Evolutionary conservation across 257 asterid genomes (phyloP).

Genomic region (Paraleonurus japonicus): DNA sequence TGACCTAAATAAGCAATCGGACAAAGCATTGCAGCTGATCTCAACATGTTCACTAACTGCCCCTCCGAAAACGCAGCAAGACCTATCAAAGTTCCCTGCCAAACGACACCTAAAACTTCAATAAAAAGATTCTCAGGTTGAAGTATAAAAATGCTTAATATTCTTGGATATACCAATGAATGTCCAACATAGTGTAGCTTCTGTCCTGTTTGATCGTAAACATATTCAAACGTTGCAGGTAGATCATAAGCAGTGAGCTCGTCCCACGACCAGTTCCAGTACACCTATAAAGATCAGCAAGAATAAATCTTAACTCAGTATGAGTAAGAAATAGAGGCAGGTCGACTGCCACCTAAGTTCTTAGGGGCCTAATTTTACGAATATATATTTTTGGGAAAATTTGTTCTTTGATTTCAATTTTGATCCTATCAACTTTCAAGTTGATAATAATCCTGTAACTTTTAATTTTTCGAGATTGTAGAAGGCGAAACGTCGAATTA

Average conservation of each 20-base stretch:
- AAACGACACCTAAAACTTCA: not conserved
- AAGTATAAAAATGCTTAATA: not conserved
- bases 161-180: slow-evolving; percentile 33
- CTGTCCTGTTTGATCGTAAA: slow-evolving; percentile 37
- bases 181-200: slow-evolving; percentile 50
- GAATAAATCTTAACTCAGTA: no score
- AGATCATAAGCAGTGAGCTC: slow-evolving; percentile 41
- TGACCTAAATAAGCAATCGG: slow-evolving; percentile 40
- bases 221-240: slow-evolving; percentile 34
- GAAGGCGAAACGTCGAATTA: not conserved
- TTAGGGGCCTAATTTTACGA: no score
- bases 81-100: slow-evolving; percentile 41
- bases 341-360: no score
- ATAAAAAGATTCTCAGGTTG: not conserved
- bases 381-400: not conserved
- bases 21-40: slow-evolving; percentile 44
- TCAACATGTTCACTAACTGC: slow-evolving; percentile 29
- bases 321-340: no score
- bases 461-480: not conserved
- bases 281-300: slow-evolving; percentile 25
- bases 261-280: slow-evolving; percentile 53
- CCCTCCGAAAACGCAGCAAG: slow-evolving; percentile 35
- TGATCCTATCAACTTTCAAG: not conserved
- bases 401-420: no score
- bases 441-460: no score